phyloP scores from a whole-genome alignment of 306 rosid species.

The Argentina anserina region DNA sequence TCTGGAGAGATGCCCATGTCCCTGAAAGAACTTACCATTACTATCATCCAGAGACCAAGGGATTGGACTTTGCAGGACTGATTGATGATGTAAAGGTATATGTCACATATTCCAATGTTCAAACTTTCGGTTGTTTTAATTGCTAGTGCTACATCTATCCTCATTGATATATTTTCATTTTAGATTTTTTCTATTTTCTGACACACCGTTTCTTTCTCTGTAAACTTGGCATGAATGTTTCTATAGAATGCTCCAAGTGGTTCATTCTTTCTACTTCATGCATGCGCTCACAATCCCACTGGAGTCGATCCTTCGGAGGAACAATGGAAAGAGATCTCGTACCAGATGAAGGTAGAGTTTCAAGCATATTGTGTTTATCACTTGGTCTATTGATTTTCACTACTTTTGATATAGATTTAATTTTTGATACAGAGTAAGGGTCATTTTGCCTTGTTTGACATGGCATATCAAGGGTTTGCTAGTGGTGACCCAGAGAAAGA shows the following conservation, averaged over 20 bases:
- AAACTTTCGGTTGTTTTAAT: neutral
- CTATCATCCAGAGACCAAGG: constrained; percentile 86
- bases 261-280: constrained; percentile 94
- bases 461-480: constrained; percentile 99
- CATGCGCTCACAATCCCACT: constrained; percentile 98
- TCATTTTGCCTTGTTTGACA: constrained; percentile 92
- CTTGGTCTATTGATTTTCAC: neutral
- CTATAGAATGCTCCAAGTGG: constrained; percentile 88
- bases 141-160: constrained; percentile 1
- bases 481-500: constrained; percentile 87
- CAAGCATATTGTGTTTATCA: constrained; percentile 1
- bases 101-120: neutral
- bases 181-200: constrained; percentile 15
- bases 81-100: constrained; percentile 67
- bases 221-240: constrained; percentile 20
- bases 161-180: neutral
- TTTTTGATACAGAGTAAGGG: constrained; percentile 63
- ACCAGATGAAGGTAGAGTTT: constrained; percentile 57
- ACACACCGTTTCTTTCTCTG: constrained; percentile 9
- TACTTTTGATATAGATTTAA: constrained; percentile 7
- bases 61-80: constrained; percentile 76
- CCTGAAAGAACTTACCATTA: constrained; percentile 78
- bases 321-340: constrained; percentile 91
- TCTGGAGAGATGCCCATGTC: constrained; percentile 94
- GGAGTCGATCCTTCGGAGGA: constrained; percentile 95